Conservation (phyloP, 306 rosid species). For the Delonix regia region DNA sequence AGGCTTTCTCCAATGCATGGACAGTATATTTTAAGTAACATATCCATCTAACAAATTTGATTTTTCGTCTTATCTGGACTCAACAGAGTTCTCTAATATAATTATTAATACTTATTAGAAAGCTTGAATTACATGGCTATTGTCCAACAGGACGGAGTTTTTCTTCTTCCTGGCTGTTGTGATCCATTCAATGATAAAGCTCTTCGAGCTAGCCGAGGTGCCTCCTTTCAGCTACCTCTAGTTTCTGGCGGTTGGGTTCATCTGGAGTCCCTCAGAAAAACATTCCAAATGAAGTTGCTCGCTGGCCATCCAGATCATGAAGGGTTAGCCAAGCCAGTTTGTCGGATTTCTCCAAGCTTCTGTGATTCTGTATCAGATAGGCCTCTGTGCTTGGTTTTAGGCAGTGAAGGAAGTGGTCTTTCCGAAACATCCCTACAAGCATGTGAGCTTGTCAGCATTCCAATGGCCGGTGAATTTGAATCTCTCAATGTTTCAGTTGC, state of each 20-base stretch:
- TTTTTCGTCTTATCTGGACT: background rate
- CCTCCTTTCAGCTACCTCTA: slow-evolving; percentile 86
- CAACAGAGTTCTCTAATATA: background rate
- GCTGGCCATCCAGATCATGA: slow-evolving; percentile 78
- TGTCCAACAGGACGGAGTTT: slow-evolving; percentile 71
- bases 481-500: slow-evolving; percentile 98
- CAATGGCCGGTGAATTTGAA: slow-evolving; percentile 87
- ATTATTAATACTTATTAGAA: background rate
- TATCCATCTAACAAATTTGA: background rate
- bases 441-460: slow-evolving; percentile 91
- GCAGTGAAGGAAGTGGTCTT: slow-evolving; percentile 91
- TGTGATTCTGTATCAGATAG: slow-evolving; percentile 51
- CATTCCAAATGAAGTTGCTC: slow-evolving; percentile 67
- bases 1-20: background rate
- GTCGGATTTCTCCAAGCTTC: slow-evolving; percentile 56
- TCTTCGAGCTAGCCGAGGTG: slow-evolving; percentile 95
- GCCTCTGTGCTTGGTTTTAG: slow-evolving; percentile 82
- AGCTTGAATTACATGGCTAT: slow-evolving; percentile 2
- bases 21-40: background rate
- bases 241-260: slow-evolving; percentile 80
- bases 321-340: slow-evolving; percentile 48
- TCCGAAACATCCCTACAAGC: slow-evolving; percentile 60
- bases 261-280: slow-evolving; percentile 55
- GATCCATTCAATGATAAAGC: slow-evolving; percentile 95
- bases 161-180: slow-evolving; percentile 93